Percentiles rank a stretch among this genome's conserved stretches.
phyloP scores from a whole-genome alignment of 2,329 filamentous ascomycete species.

The Colletotrichum cereale region DNA sequence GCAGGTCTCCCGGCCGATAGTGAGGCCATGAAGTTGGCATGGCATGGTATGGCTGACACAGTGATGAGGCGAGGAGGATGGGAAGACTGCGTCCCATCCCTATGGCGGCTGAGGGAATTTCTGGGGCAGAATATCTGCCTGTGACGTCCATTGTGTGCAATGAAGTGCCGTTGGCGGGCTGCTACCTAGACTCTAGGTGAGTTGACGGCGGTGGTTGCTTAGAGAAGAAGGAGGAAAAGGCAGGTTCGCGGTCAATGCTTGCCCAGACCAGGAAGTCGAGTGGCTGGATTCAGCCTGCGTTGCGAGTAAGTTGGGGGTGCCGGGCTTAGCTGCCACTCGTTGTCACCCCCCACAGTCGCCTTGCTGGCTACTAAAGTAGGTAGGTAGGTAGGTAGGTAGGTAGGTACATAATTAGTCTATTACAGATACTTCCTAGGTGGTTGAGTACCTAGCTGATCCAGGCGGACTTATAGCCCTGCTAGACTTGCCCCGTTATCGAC shows the following conservation, averaged over 20 bases:
- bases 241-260: neutral
- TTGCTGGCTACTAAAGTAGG: neutral
- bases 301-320: constrained; percentile 21
- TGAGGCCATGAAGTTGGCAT: neutral
- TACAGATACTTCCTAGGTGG: too few species aligned
- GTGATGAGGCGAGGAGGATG: neutral
- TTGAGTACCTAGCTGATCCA: neutral
- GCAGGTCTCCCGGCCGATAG: neutral
- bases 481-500: neutral
- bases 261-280: neutral
- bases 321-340: neutral
- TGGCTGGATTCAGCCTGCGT: constrained; percentile 4
- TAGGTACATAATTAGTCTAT: too few species aligned
- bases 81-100: neutral
- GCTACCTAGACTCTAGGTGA: too few species aligned
- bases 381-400: neutral
- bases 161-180: neutral
- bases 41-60: neutral
- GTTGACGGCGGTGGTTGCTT: neutral
- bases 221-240: constrained; percentile 12
- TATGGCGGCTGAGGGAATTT: neutral
- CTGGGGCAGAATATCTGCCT: neutral
- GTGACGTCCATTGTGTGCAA: neutral
- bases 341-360: constrained; percentile 3
- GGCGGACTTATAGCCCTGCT: neutral